These are phyloP conservation scores for Trichoderma pleuroti DNA, from an alignment of 2,329 filamentous ascomycete species.

Conservation along the genomic window DNA sequence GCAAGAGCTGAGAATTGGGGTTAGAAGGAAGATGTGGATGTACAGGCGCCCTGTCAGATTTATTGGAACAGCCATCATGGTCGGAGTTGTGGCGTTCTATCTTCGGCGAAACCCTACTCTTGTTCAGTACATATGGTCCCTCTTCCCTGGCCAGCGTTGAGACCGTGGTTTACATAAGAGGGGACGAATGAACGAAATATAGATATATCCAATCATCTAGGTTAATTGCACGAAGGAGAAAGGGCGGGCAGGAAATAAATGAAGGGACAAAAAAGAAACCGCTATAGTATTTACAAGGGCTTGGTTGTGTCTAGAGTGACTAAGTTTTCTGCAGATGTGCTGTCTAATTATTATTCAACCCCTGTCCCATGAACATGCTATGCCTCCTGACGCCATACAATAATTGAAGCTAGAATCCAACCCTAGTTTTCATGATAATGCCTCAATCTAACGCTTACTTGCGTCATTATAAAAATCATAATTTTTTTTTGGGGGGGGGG, in stretches of 20 bases:
- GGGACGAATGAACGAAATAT: too few species aligned
- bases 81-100: conserved; percentile 67
- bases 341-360: conserved; percentile 18
- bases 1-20: conserved; percentile 47
- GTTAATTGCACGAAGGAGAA: not conserved
- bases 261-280: not conserved
- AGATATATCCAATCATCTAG: not conserved
- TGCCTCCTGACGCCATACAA: conserved; percentile 10
- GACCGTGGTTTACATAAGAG: not conserved
- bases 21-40: conserved; percentile 47
- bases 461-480: not conserved
- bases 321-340: not conserved
- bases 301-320: not conserved
- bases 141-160: conserved; percentile 24
- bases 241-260: not conserved
- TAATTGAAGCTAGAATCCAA: not conserved
- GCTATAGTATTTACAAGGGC: not conserved
- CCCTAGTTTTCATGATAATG: not conserved
- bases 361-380: not conserved
- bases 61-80: conserved; percentile 60
- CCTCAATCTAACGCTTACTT: not conserved
- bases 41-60: conserved; percentile 64
- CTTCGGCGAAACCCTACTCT: conserved; percentile 48
- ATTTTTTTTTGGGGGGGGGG: not conserved
- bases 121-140: conserved; percentile 28